phyloP scores from a whole-genome alignment of 805 yeast genomes.

The Danielozyma ontarioensis region DNA sequence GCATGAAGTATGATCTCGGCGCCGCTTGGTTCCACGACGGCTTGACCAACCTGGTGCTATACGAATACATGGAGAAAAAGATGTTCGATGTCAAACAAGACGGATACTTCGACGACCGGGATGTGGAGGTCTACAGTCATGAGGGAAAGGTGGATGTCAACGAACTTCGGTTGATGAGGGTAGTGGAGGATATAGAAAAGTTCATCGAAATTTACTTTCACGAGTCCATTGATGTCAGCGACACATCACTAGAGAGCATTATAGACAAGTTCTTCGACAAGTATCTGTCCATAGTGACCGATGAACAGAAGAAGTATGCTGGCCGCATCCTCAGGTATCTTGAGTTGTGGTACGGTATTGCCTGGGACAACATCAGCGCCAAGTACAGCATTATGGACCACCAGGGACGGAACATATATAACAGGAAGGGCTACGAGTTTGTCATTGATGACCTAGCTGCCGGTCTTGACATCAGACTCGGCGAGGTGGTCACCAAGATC shows the following conservation, averaged over 20 bases:
- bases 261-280: constrained; percentile 42
- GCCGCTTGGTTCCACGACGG: constrained; percentile 93
- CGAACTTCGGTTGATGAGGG: constrained; percentile 21
- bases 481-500: constrained; percentile 39
- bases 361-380: constrained; percentile 63
- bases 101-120: constrained; percentile 47
- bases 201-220: constrained; percentile 54
- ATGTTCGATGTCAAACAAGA: constrained; percentile 14
- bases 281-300: constrained; percentile 43
- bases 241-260: constrained; percentile 49
- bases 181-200: constrained; percentile 53
- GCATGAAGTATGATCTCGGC: constrained; percentile 62
- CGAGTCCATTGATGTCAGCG: constrained; percentile 43
- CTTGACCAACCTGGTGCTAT: constrained; percentile 58
- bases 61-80: constrained; percentile 33
- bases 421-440: constrained; percentile 52
- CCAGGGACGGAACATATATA: constrained; percentile 75
- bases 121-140: constrained; percentile 17
- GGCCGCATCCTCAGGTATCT: constrained; percentile 50
- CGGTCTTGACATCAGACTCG: constrained; percentile 38
- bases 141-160: constrained; percentile 29
- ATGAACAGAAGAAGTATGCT: constrained; percentile 46
- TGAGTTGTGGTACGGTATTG: constrained; percentile 80
- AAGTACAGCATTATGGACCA: constrained; percentile 65
- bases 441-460: constrained; percentile 40